Evolutionary conservation across 371 early-diverging fungal species (phyloP).

Genomic region (Mortierella sp.): DNA sequence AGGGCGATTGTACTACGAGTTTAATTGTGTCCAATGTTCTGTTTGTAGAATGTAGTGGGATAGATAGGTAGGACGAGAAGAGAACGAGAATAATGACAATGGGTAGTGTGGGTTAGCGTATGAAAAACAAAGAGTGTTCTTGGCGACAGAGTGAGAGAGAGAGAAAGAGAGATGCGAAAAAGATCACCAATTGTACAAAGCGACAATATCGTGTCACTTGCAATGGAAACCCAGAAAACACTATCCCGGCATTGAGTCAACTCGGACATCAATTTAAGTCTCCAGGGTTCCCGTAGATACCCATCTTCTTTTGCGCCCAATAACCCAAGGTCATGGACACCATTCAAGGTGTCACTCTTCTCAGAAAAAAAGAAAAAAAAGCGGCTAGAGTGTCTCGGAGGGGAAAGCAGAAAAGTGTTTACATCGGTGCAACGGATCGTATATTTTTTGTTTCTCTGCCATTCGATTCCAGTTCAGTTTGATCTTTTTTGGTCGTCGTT

Average conservation of each 20-base stretch:
- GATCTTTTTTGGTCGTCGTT: neutral
- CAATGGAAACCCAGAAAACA: too few relatives aligned
- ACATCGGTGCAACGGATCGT: neutral
- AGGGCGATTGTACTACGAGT: neutral
- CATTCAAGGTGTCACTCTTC: neutral
- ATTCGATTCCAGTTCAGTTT: neutral
- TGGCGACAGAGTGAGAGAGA: neutral
- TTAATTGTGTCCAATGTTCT: too few relatives aligned
- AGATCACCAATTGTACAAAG: neutral
- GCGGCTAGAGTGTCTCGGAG: neutral
- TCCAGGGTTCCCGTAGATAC: too few relatives aligned
- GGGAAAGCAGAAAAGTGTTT: neutral
- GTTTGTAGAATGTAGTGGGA: too few relatives aligned
- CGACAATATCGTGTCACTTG: too few relatives aligned
- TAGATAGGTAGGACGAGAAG: too few relatives aligned
- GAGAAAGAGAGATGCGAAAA: neutral
- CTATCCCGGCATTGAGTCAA: too few relatives aligned
- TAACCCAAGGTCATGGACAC: too few relatives aligned
- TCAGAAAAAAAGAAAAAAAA: neutral
- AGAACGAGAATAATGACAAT: neutral
- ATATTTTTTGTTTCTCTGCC: neutral
- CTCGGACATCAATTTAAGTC: too few relatives aligned
- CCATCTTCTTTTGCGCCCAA: too few relatives aligned
- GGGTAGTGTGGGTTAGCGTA: neutral
- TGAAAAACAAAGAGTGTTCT: neutral